Base-by-base conservation (phyloP, 768 basidiomycete species). In the Leccinum subgranulosum region DNA sequence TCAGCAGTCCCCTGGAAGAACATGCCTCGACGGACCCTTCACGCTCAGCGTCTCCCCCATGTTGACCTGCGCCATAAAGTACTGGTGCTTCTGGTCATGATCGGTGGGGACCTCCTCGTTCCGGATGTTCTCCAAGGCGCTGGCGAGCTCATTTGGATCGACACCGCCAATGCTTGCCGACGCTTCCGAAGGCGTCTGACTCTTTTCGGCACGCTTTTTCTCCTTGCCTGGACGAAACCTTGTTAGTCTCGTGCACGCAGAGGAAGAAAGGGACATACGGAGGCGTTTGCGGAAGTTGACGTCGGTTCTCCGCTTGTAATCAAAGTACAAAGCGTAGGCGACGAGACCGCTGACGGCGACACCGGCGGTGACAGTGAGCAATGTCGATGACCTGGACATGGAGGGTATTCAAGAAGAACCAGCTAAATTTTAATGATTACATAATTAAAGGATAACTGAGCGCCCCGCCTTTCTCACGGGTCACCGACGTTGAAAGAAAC, bases 251-350 rank as follows among this genome's bases (percentile, higher is more conserved):
- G 17, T 39, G 46, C 31, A 10, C 8, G 21, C 5, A 46, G 34
- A n/a, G 48, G 49, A 10, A 46, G 54, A 57, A 56, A 48, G 53
- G 60, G 50, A 82, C 92, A 64, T 74, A 90, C 94, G 85, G 57
- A 98, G 82, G 70, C 84, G 86, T 76, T 85, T 93, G 71, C 97
- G 85, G 82, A 99, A 99, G 15, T 81, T 79, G 45, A 78, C 74
- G 69, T 97, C 93, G 70, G 90, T 92, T 68, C 95, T 84, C 52
- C 97, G 87, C 77, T 84, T 91, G 78, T 96, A 87, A 79, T 99
- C 97, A 67, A 98, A 99, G 76, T 94, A 98, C 54, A 84, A 81
- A 29, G 90, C 93, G 73, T 98, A 98, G 23, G 86, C 92, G 34
- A 90, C 73, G 39, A 86, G 65, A 49, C 75, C 69, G 48, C 85